Evolutionary conservation across 192 early-diverging fungal species (phyloP), one percentile per base, ranked within the genome.

Genomic region (Lunasporangiospora selenospora): DNA sequence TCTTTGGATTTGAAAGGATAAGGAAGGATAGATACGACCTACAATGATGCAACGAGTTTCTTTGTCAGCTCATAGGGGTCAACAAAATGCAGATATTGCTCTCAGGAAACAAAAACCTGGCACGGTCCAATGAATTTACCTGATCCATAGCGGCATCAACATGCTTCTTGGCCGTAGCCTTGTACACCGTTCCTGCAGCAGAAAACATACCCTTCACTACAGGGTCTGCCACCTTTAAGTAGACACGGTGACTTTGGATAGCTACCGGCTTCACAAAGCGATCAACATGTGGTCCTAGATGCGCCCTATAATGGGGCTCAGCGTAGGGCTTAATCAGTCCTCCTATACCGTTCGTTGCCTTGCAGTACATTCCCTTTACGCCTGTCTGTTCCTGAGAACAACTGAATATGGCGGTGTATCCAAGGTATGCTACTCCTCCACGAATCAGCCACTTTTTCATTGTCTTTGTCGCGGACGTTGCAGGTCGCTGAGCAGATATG

Each of bases 401-500:
- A 27, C 29, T 57, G 26, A 71, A 71, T 8, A 62, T 39, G 3
- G 67, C 67, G 6, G 67, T 71, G 34, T 71, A 71, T 33, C 58
- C 59, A 13, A 71, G 34, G n/a, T 71, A 71, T 0, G 27, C 30
- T 8, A 71, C 15, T 16, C 59, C 58, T 62, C 67, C 67, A 15
- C 67, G 67, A 38, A 71, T 71, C 31, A 33, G 24, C 67, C 67
- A 71, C 6, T 52, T 71, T 53, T 71, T 67, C 5, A 67, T 15
- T 3, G 56, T 58, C 50, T 67, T 71, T 21, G 41, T 4, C 11
- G 45, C 29, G 1, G 58, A 70, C 9, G 44, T 23, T 1, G 45
- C 38, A 6, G 58, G 16, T 58, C 61, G 32, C 13, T 39, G 54
- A 1, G 41, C 54, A 45, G 69, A 63, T 8, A 53, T 41, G 33